Percentiles rank a stretch among this genome's conserved stretches.
Evolutionary conservation across 78 protist genomes (phyloP).

Genomic region (Protostelium mycophagum): DNA sequence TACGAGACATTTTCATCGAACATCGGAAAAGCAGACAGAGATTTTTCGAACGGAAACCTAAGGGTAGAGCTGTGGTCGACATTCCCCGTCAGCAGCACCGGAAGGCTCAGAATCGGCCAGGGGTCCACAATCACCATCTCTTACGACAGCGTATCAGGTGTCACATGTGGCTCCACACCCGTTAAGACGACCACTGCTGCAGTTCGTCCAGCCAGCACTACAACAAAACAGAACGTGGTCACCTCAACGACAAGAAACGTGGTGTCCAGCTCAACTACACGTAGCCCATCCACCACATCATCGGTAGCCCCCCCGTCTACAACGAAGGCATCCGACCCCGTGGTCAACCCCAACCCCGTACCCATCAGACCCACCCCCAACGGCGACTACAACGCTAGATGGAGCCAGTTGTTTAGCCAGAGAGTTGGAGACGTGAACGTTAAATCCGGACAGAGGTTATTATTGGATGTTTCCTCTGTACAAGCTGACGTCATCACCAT

Average conservation of each 20-base stretch:
- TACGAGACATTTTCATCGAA: neutral
- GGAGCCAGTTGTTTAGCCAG: neutral
- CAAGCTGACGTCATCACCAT: neutral
- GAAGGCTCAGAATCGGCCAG: neutral
- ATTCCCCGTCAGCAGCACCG: neutral
- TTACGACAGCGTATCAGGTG: neutral
- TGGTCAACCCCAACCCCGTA: neutral
- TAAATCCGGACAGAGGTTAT: neutral
- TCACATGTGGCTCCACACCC: too few relatives aligned
- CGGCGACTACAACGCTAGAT: neutral
- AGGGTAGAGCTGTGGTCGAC: neutral
- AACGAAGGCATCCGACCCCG: conserved; percentile 3
- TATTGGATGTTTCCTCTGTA: neutral
- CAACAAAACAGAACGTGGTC: too few relatives aligned
- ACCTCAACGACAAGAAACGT: too few relatives aligned
- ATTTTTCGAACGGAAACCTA: neutral
- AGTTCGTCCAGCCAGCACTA: too few relatives aligned
- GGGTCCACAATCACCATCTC: neutral
- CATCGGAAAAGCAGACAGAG: neutral
- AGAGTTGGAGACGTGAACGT: neutral
- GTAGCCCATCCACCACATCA: neutral
- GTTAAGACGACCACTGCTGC: too few relatives aligned
- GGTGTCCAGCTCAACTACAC: neutral
- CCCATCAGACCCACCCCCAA: too few relatives aligned
- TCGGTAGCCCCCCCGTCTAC: neutral